These are phyloP conservation scores for Podaxis sp. DNA, from an alignment of 768 basidiomycete species.

Conservation along the genomic window DNA sequence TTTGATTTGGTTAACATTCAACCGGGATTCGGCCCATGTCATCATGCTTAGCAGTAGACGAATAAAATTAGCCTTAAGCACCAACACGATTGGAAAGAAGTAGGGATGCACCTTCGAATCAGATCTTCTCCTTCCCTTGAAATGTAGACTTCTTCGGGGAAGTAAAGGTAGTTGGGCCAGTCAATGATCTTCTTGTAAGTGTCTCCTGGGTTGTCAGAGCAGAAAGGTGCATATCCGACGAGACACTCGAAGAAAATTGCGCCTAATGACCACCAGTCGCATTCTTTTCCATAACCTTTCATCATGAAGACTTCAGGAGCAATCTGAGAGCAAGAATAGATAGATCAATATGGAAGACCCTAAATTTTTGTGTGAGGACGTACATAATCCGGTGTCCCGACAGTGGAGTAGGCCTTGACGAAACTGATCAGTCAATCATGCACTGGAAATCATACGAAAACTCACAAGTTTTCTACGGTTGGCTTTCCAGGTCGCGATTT, in stretches of 20 bases:
- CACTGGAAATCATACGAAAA: background rate
- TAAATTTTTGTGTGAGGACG: constrained; percentile 21
- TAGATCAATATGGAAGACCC: background rate
- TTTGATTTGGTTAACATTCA: constrained; percentile 87
- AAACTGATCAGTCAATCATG: background rate
- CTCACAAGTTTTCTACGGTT: constrained; percentile 91
- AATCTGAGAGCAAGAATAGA: constrained; percentile 60
- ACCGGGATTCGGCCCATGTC: constrained; percentile 73
- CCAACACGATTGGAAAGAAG: background rate
- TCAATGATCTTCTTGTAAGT: constrained; percentile 99
- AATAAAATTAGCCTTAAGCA: background rate
- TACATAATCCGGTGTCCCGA: constrained; percentile 62
- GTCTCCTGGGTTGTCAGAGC: constrained; percentile 94
- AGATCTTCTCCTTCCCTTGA: constrained; percentile 91
- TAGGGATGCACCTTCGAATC: constrained; percentile 65
- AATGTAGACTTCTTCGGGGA: constrained; percentile 95
- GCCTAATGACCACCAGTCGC: constrained; percentile 99
- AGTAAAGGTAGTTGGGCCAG: constrained; percentile 87
- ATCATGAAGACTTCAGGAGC: constrained; percentile 97
- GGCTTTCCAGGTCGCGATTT: constrained; percentile 99
- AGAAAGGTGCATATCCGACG: constrained; percentile 97
- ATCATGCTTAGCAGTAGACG: constrained; percentile 62
- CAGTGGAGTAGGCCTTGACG: constrained; percentile 88
- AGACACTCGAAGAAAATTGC: constrained; percentile 99
- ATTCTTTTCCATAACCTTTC: constrained; percentile 97